Evolutionary conservation across 75 land plant genomes (phyloP), one percentile per base, ranked within the genome.

Genomic region (Cunninghamia lanceolata): DNA sequence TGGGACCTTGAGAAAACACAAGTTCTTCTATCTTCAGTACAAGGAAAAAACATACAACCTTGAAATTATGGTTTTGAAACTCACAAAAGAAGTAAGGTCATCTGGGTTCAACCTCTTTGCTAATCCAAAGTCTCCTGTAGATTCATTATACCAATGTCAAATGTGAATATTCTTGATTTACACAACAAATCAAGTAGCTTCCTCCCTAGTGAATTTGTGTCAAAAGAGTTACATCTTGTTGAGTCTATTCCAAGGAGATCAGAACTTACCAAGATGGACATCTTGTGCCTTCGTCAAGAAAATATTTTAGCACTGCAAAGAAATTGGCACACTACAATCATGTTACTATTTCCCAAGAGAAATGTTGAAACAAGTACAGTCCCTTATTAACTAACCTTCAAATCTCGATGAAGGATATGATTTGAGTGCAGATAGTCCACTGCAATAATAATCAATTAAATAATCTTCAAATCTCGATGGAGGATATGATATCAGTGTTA

Each of bases 51-150:
- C 47, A 40, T 38, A 75, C 16, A 30, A 28, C 0, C 21, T 35
- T 46, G 56, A 32, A 80, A 47, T 46, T 1, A 30, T 14, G 32
- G 19, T 38, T 28, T n/a, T 3, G 17, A 71, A 83, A 92, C 93
- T 94, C 84, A 98, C 99, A 63, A 98, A 98, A 9, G 96, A 98
- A n/a, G n/a, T n/a, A n/a, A n/a, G n/a, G n/a, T n/a, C n/a, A n/a
- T n/a, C n/a, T n/a, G n/a, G n/a, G n/a, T n/a, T n/a, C n/a, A n/a
- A n/a, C n/a, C n/a, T n/a, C n/a, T n/a, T n/a, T n/a, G n/a, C n/a
- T n/a, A n/a, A n/a, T n/a, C n/a, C n/a, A n/a, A n/a, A n/a, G n/a
- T n/a, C n/a, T n/a, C n/a, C n/a, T n/a, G n/a, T n/a, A n/a, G n/a
- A n/a, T n/a, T n/a, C n/a, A n/a, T n/a, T n/a, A n/a, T n/a, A n/a